phyloP scores from a whole-genome alignment of 208 protist genomes.

The Trypanosoma scelopori region DNA sequence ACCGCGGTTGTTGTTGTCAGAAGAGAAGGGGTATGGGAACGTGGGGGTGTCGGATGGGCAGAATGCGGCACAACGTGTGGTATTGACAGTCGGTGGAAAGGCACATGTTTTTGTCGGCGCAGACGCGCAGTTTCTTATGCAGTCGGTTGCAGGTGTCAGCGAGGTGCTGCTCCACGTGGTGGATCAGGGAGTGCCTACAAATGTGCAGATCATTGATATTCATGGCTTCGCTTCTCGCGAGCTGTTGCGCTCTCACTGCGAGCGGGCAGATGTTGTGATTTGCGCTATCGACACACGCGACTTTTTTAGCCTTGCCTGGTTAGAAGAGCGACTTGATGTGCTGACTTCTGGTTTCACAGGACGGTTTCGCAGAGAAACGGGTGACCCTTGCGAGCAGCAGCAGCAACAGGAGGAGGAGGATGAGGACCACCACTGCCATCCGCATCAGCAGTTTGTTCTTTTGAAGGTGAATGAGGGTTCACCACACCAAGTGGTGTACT shows the following conservation, averaged over 20 bases:
- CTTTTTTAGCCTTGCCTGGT: slow-evolving; percentile 15
- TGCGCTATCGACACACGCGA: slow-evolving; percentile 13
- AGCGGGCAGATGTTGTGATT: slow-evolving; percentile 17
- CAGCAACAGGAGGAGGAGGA: too few species aligned
- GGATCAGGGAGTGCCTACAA: not conserved
- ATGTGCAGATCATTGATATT: slow-evolving; percentile 8
- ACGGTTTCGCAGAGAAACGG: not conserved
- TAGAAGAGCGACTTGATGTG: slow-evolving; percentile 18
- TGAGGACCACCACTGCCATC: too few species aligned
- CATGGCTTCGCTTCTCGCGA: slow-evolving; percentile 11
- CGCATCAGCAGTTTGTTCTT: slow-evolving; percentile 17
- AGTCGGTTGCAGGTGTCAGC: slow-evolving; percentile 11
- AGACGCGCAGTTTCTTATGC: slow-evolving; percentile 15
- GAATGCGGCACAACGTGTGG: not conserved
- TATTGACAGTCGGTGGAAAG: not conserved
- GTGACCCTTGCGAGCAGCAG: too few species aligned
- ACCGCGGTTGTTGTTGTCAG: not conserved
- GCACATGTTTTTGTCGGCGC: slow-evolving; percentile 12
- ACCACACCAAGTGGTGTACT: slow-evolving; percentile 15
- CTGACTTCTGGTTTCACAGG: not conserved
- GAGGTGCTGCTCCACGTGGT: slow-evolving; percentile 1
- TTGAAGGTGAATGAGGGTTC: slow-evolving; percentile 13
- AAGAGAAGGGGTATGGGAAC: not conserved
- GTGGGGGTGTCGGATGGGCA: too few species aligned
- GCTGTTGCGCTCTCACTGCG: slow-evolving; percentile 22